These are phyloP conservation scores for Serendipita sp. DNA, from an alignment of 768 basidiomycete species.

Conservation along the genomic window DNA sequence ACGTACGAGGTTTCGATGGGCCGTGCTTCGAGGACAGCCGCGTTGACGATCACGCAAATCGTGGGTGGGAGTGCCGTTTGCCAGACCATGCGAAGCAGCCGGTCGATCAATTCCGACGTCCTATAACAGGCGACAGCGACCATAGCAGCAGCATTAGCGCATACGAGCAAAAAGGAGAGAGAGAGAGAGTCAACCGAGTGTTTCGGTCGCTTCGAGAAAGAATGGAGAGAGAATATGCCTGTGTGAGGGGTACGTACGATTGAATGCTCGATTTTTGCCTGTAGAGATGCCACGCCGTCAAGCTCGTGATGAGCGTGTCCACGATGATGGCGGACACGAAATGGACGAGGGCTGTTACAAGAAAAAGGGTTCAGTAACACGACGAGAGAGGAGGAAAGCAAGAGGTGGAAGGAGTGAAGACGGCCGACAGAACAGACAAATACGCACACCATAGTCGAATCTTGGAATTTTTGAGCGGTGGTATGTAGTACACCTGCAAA, in stretches of 20 bases:
- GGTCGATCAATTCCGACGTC: neutral
- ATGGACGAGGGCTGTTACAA: neutral
- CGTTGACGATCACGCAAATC: neutral
- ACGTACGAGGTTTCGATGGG: neutral
- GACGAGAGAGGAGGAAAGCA: too few species aligned
- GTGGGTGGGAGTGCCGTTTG: neutral
- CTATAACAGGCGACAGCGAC: too few species aligned
- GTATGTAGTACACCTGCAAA: neutral
- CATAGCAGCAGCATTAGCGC: neutral
- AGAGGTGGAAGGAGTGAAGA: too few species aligned
- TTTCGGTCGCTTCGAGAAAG: too few species aligned
- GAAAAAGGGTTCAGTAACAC: too few species aligned
- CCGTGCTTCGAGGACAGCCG: neutral
- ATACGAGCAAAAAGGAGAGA: neutral
- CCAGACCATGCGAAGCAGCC: neutral
- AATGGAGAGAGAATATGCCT: too few species aligned
- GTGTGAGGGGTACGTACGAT: too few species aligned
- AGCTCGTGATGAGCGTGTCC: neutral
- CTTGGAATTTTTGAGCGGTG: neutral
- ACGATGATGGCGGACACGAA: neutral
- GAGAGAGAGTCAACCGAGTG: too few species aligned
- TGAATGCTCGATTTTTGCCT: neutral
- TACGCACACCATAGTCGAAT: neutral
- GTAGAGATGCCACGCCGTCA: neutral
- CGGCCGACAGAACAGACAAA: neutral